These are phyloP conservation scores for Podospora sp. DNA, from an alignment of 495 filamentous ascomycete genomes.

Conservation along the genomic window DNA sequence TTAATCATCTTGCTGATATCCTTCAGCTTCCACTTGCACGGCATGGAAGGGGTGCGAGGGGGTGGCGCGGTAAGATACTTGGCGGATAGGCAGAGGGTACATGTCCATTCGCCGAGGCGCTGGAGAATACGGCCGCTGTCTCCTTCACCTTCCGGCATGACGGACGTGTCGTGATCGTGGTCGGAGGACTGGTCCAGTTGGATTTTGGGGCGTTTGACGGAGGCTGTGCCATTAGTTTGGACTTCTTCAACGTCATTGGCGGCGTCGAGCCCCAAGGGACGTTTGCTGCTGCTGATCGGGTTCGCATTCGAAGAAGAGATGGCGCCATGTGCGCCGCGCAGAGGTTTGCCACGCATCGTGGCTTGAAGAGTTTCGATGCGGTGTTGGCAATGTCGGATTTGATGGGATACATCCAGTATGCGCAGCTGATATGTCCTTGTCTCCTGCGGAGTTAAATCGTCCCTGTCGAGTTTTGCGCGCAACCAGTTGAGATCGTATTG, in stretches of 20 bases:
- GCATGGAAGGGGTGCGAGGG: slow-evolving; percentile 44
- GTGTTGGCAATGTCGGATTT: slow-evolving; percentile 46
- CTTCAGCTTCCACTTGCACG: slow-evolving; percentile 51
- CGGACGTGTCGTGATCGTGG: neutral
- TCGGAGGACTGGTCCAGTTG: neutral
- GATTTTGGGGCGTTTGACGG: slow-evolving; percentile 11
- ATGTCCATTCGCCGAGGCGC: slow-evolving; percentile 50
- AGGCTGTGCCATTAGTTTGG: neutral
- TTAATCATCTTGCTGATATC: slow-evolving; percentile 51
- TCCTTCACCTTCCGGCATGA: neutral
- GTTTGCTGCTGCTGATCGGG: neutral
- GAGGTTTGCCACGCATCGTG: slow-evolving; percentile 18
- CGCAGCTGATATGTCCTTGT: slow-evolving; percentile 44
- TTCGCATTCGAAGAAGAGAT: neutral
- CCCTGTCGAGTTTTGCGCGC: slow-evolving; percentile 33
- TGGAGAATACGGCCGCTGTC: slow-evolving; percentile 31
- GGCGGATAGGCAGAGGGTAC: slow-evolving; percentile 43
- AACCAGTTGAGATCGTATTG: slow-evolving; percentile 45
- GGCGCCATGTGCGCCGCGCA: neutral
- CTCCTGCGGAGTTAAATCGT: slow-evolving; percentile 47
- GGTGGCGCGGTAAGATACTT: slow-evolving; percentile 44
- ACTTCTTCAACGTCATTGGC: neutral
- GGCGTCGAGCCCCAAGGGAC: neutral
- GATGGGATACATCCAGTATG: slow-evolving; percentile 44
- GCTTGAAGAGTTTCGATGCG: slow-evolving; percentile 39